These are phyloP conservation scores for Lobosporangium transversale DNA, from an alignment of 192 early-diverging fungal species.

Conservation along the genomic window DNA sequence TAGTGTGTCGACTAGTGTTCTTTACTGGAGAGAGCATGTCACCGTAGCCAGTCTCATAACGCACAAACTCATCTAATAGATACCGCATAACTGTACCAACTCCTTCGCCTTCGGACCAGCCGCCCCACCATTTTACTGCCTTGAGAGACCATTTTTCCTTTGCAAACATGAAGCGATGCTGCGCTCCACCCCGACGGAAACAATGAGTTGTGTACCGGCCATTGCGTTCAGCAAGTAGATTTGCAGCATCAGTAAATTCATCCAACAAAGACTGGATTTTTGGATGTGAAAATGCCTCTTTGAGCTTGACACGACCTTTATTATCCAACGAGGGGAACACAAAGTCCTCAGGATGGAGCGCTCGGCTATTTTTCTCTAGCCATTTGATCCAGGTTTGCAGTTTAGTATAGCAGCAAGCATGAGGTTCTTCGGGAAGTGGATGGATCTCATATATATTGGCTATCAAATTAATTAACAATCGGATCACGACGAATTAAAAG, in stretches of 20 bases:
- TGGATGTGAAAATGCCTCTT: not conserved
- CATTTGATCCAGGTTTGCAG: slow-evolving; percentile 6
- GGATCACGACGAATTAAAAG: too few relatives aligned
- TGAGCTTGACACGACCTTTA: not conserved
- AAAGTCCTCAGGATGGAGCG: slow-evolving; percentile 6
- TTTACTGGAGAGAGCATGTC: slow-evolving; percentile 13
- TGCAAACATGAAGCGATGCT: slow-evolving; percentile 16
- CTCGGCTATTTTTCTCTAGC: slow-evolving; percentile 1
- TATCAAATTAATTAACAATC: not conserved
- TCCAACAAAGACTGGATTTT: slow-evolving; percentile 4
- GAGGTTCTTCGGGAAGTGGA: not conserved
- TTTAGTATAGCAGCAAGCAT: slow-evolving; percentile 13
- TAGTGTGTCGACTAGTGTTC: not conserved
- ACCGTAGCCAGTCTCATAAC: slow-evolving; percentile 3
- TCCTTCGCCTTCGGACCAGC: slow-evolving; percentile 9
- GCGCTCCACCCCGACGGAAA: slow-evolving; percentile 12
- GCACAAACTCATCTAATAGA: slow-evolving; percentile 5
- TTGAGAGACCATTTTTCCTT: slow-evolving; percentile 19
- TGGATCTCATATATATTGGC: slow-evolving; percentile 15
- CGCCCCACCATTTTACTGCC: slow-evolving; percentile 24
- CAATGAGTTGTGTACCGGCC: slow-evolving; percentile 12
- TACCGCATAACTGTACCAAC: slow-evolving; percentile 17
- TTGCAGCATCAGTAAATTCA: not conserved
- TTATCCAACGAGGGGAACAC: slow-evolving; percentile 4
- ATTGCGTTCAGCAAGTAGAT: not conserved